These are phyloP conservation scores for Gastrolobium bilobum DNA, from an alignment of 306 rosid species.

Conservation along the genomic window DNA sequence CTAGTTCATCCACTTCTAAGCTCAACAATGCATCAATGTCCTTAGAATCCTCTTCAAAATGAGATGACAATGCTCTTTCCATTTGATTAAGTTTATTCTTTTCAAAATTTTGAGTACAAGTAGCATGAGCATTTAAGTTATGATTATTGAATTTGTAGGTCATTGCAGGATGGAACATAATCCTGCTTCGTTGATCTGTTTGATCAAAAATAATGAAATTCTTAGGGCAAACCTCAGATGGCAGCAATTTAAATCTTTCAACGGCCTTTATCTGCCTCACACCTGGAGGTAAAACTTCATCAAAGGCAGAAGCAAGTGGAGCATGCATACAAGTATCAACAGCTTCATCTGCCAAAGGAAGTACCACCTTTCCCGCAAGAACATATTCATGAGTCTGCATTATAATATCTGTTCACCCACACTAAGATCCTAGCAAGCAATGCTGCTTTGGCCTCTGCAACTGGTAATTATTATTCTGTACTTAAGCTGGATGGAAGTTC, in stretches of 20 bases:
- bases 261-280: conserved; percentile 66
- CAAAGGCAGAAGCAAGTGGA: conserved; percentile 69
- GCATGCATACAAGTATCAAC: conserved; percentile 61
- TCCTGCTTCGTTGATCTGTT: conserved; percentile 80
- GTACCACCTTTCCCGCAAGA: conserved; percentile 62
- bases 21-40: conserved; percentile 93
- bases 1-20: conserved; percentile 77
- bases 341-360: conserved; percentile 64
- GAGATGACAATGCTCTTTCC: conserved; percentile 66
- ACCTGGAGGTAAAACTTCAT: conserved; percentile 67
- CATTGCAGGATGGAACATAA: conserved; percentile 86
- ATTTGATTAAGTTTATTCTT: conserved; percentile 49
- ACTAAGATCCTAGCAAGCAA: conserved; percentile 49
- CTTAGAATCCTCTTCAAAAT: conserved; percentile 76
- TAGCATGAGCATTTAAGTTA: conserved; percentile 59
- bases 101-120: conserved; percentile 61
- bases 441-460: conserved; percentile 52
- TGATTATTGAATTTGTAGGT: conserved; percentile 70
- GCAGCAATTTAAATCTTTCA: conserved; percentile 78
- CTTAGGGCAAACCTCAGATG: conserved; percentile 88
- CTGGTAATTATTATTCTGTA: conserved; percentile 57
- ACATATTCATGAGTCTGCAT: conserved; percentile 79
- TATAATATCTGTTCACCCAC: conserved; percentile 47
- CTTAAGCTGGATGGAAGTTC: conserved; percentile 54
- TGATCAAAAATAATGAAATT: conserved; percentile 89